These are phyloP conservation scores for Nephelium lappaceum DNA, from an alignment of 345 rosid species.

Conservation along the genomic window DNA sequence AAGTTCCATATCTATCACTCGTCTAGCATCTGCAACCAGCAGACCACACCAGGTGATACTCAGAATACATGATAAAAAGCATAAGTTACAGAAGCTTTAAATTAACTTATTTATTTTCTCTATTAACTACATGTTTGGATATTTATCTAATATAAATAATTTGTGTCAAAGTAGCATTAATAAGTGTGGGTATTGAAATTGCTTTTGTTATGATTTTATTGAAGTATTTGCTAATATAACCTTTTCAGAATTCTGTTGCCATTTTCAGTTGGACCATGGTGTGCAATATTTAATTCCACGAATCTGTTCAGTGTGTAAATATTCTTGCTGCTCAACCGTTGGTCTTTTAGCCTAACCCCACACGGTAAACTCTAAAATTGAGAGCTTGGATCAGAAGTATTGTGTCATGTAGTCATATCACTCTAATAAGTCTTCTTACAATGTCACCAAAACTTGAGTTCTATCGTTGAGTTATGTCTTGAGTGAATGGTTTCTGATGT, in stretches of 20 bases:
- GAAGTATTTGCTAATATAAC: not conserved
- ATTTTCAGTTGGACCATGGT: not conserved
- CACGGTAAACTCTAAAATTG: not conserved
- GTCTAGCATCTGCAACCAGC: conserved; percentile 72
- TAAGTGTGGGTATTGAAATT: not conserved
- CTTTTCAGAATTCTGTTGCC: not conserved
- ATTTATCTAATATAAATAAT: not conserved
- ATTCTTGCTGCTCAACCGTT: not conserved
- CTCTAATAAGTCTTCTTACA: too few species aligned
- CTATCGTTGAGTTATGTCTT: not conserved
- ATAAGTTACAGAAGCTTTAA: not conserved
- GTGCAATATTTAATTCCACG: not conserved
- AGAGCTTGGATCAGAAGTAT: not conserved
- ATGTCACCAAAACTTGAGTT: not conserved
- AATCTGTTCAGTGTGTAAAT: not conserved
- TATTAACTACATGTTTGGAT: not conserved
- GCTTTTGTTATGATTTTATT: not conserved
- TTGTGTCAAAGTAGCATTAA: not conserved
- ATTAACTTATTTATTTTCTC: not conserved
- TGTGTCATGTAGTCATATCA: not conserved
- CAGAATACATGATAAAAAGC: not conserved
- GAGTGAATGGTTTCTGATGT: too few species aligned
- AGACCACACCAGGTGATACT: conserved; percentile 70
- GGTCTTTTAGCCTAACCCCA: not conserved
- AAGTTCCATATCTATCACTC: conserved; percentile 90